These are phyloP conservation scores for Xerocomus brunneocitrinus DNA, from an alignment of 768 basidiomycete species.

Conservation along the genomic window DNA sequence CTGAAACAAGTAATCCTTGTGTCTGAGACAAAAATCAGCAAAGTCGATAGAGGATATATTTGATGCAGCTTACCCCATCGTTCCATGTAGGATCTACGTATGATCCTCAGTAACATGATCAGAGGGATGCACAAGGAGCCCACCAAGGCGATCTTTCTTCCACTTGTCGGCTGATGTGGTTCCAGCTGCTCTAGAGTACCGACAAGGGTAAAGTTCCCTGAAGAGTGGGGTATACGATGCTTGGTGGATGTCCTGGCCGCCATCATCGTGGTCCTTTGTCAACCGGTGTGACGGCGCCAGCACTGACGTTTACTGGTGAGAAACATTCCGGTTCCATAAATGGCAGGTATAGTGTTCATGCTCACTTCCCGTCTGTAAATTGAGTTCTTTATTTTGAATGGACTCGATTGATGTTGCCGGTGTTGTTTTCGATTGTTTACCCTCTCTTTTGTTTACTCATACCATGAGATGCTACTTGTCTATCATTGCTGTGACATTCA, in stretches of 20 bases:
- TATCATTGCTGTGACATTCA: not conserved
- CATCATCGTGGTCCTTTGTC: slow-evolving; percentile 16
- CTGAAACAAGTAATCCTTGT: slow-evolving; percentile 83
- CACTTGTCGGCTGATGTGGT: slow-evolving; percentile 46
- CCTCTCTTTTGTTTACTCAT: not conserved
- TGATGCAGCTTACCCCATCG: slow-evolving; percentile 56
- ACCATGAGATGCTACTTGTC: slow-evolving; percentile 13
- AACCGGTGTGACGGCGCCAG: not conserved
- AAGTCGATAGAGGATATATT: not conserved
- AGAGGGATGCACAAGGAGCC: slow-evolving; percentile 23
- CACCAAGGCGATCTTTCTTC: slow-evolving; percentile 63
- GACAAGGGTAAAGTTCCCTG: slow-evolving; percentile 43
- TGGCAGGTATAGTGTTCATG: slow-evolving; percentile 24
- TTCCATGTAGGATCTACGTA: slow-evolving; percentile 70
- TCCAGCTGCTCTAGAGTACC: slow-evolving; percentile 62
- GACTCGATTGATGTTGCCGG: not conserved
- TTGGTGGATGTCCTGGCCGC: slow-evolving; percentile 40
- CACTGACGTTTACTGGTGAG: not conserved
- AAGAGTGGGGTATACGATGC: slow-evolving; percentile 48
- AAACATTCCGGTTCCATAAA: slow-evolving; percentile 15
- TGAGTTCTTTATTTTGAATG: not conserved
- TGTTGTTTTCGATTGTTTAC: slow-evolving; percentile 7
- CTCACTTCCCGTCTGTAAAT: not conserved
- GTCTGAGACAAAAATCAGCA: slow-evolving; percentile 39
- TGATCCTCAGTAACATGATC: slow-evolving; percentile 13